Base-by-base conservation (phyloP, 1,139 yeast genomes). In the Saccharomyces hybrid region DNA sequence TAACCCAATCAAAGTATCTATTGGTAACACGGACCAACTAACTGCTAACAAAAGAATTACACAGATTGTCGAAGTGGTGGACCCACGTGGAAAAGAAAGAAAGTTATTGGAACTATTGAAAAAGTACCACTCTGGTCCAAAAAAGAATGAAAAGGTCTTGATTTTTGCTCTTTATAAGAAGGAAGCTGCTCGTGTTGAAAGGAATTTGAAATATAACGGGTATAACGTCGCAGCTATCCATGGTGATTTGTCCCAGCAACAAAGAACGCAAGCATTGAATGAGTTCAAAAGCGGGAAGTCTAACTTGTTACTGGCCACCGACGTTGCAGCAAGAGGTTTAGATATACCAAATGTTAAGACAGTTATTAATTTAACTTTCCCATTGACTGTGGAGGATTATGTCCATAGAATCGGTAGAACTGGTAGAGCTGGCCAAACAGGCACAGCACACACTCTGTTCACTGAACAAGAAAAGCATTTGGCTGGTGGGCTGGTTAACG, bases 401-500 rank as follows among this genome's bases (percentile, higher is more conserved):
- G 99, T 93, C 50, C 99, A 93, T 72, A 83, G 99, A 74, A 93
- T 93, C 63, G 99, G 99, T 61, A 85, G 99, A 78, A 93, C 99
- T 16, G 99, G 99, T 58, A 85, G 99, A 75, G 99, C 99, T 14
- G 99, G 99, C 48, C 89, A 87, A 72, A 78, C 90, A 1, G 99
- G 99, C 67, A 82, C 83, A 59, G 96, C 99, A 20, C 95, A 91
- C 68, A 93, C 99, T 1, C 77, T 93, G 54, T 93, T 93, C 75
- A 95, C 99, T 7, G 98, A 91, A 63, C 96, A 91, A 65, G 99
- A 93, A 70, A 93, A 93, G 73, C 99, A 93, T 70, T 79, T 95
- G 54, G 87, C 96, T 59, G 99, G 99, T 59, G 98, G 96, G 3
- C 77, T 93, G 63, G 85, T 88, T 74, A 93, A 93, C 69, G 90